A percentile compares a stretch with the other conserved stretches of the same genome.
phyloP scores from a whole-genome alignment of 148 eudicot genomes.

The Amaranthus cruentus region DNA sequence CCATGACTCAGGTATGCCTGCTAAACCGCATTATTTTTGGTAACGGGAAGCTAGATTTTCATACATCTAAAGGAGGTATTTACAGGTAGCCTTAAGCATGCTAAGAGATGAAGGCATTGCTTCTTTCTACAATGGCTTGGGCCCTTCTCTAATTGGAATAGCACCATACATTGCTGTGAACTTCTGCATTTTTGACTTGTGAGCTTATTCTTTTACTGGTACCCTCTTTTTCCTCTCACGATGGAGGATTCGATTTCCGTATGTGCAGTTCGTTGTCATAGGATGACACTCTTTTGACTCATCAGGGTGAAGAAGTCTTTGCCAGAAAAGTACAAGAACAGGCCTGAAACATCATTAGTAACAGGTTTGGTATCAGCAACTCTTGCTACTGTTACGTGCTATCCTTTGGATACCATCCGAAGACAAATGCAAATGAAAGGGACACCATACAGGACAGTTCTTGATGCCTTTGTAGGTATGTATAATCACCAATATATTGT shows the following conservation, averaged over 20 bases:
- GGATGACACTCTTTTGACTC: constrained; percentile 26
- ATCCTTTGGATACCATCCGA: constrained; percentile 89
- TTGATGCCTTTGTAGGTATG: constrained; percentile 89
- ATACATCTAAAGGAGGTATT: constrained; percentile 18
- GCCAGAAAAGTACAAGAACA: constrained; percentile 83
- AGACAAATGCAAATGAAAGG: constrained; percentile 99
- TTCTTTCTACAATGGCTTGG: constrained; percentile 89
- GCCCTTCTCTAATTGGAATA: constrained; percentile 94
- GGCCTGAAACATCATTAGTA: constrained; percentile 71
- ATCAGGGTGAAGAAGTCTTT: constrained; percentile 88
- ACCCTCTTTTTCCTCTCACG: constrained; percentile 21
- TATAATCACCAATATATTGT: not conserved
- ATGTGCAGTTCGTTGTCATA: constrained; percentile 11
- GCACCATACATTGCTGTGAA: constrained; percentile 98
- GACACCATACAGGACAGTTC: constrained; percentile 68
- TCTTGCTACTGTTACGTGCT: constrained; percentile 79
- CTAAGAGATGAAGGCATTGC: constrained; percentile 85
- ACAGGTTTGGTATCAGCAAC: constrained; percentile 82
- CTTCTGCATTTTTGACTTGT: constrained; percentile 98
- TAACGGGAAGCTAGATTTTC: not conserved
- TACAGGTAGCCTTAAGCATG: constrained; percentile 86
- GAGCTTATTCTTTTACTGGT: constrained; percentile 44
- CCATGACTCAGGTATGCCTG: constrained; percentile 71
- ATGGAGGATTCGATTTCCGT: constrained; percentile 8
- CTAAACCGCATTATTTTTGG: not conserved